A percentile compares a stretch with the other conserved stretches of the same genome.
These are phyloP conservation scores for Colletotrichum magnum DNA, from an alignment of 2,329 filamentous ascomycete genomes.

Conservation along the genomic window DNA sequence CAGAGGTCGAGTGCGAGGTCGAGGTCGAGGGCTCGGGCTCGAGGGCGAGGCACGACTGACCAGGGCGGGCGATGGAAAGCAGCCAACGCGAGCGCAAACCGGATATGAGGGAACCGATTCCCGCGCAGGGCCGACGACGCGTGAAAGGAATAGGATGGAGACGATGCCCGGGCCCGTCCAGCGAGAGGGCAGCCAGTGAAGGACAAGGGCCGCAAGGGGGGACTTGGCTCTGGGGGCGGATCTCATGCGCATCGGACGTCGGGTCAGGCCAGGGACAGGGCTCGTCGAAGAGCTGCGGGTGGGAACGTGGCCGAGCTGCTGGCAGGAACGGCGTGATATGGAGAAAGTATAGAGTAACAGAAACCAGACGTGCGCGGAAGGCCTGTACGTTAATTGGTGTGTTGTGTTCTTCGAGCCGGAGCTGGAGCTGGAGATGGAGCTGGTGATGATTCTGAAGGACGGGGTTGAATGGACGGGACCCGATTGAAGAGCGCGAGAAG, in stretches of 20 bases:
- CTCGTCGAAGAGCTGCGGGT: slow-evolving; percentile 28
- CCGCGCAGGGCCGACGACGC: slow-evolving; percentile 33
- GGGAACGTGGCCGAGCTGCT: slow-evolving; percentile 34
- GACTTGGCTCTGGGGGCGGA: slow-evolving; percentile 40
- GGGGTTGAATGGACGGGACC: slow-evolving; percentile 8
- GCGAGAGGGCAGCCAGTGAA: slow-evolving; percentile 32
- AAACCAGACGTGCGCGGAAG: slow-evolving; percentile 15
- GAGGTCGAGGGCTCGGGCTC: not conserved
- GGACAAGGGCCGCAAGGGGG: slow-evolving; percentile 31
- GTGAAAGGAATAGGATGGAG: slow-evolving; percentile 36
- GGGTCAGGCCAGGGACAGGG: slow-evolving; percentile 38
- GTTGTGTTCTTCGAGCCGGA: slow-evolving; percentile 17
- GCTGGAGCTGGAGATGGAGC: not conserved
- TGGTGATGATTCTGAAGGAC: slow-evolving; percentile 1
- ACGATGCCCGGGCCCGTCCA: slow-evolving; percentile 31
- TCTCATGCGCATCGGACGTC: slow-evolving; percentile 39
- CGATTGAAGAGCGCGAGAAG: slow-evolving; percentile 20
- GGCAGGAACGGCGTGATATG: slow-evolving; percentile 35
- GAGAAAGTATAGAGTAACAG: slow-evolving; percentile 37
- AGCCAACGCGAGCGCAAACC: slow-evolving; percentile 5
- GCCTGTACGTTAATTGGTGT: slow-evolving; percentile 21
- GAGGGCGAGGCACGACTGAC: too few relatives aligned
- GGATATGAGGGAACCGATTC: slow-evolving; percentile 30
- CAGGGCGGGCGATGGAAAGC: too few relatives aligned
- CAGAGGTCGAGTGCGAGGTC: not conserved